Conservation (phyloP, 495 filamentous ascomycete genomes). For the Halenospora varia region DNA sequence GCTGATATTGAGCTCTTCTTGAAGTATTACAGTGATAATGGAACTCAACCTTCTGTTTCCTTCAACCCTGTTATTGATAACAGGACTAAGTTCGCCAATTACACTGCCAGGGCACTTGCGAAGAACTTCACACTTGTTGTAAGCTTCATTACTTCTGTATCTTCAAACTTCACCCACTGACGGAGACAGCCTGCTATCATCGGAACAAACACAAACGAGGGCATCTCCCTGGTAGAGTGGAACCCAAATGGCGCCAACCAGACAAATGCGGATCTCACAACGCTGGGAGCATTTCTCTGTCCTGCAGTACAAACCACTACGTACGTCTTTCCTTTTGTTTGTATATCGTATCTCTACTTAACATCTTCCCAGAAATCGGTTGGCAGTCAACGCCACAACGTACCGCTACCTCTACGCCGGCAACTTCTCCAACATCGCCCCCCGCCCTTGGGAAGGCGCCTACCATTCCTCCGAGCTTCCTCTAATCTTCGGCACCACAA, state of each 20-base stretch:
- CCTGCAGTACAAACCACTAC: slow-evolving; percentile 8
- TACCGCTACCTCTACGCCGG: slow-evolving; percentile 50
- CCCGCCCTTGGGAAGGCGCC: slow-evolving; percentile 36
- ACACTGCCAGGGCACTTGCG: slow-evolving; percentile 29
- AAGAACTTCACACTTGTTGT: slow-evolving; percentile 15
- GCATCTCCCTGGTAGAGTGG: slow-evolving; percentile 31
- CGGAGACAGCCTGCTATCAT: slow-evolving; percentile 32
- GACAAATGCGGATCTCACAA: slow-evolving; percentile 26
- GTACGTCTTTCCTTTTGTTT: not conserved
- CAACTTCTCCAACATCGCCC: slow-evolving; percentile 8
- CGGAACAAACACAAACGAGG: slow-evolving; percentile 39
- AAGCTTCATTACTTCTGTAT: not conserved
- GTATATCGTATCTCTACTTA: slow-evolving; percentile 35
- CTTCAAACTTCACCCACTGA: not conserved
- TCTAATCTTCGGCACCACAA: slow-evolving; percentile 39
- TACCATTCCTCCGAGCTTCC: slow-evolving; percentile 42
- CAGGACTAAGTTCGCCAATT: slow-evolving; percentile 39
- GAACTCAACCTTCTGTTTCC: slow-evolving; percentile 29
- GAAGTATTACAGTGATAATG: slow-evolving; percentile 34
- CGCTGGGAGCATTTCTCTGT: slow-evolving; percentile 8
- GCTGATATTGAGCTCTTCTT: slow-evolving; percentile 36
- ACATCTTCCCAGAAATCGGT: slow-evolving; percentile 9
- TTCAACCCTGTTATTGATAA: slow-evolving; percentile 42
- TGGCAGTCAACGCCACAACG: slow-evolving; percentile 30
- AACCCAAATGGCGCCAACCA: slow-evolving; percentile 16